These are phyloP conservation scores for Candida nonsorbophila DNA, from an alignment of 805 yeast genomes.

Conservation along the genomic window DNA sequence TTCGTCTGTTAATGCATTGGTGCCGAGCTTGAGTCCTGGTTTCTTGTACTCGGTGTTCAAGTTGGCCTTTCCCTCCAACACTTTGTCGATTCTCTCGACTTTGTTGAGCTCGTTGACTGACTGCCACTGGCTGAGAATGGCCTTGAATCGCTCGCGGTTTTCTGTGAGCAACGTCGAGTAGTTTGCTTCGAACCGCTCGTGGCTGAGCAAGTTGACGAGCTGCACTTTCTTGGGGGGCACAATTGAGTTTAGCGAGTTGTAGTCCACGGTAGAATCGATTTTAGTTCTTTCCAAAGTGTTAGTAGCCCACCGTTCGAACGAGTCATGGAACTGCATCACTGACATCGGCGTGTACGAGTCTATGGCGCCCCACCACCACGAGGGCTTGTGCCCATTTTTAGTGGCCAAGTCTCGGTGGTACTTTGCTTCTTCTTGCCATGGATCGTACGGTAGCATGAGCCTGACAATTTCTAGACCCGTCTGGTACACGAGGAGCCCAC, in stretches of 20 bases:
- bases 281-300: too few species aligned
- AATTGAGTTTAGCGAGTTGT: too few species aligned
- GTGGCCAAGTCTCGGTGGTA: conserved; percentile 47
- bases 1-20: conserved; percentile 30
- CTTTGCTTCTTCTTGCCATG: conserved; percentile 69
- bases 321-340: conserved; percentile 26
- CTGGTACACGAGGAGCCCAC: conserved; percentile 45
- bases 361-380: conserved; percentile 66
- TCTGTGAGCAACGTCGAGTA: too few species aligned
- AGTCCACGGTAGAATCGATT: too few species aligned
- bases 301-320: conserved; percentile 17
- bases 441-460: conserved; percentile 46
- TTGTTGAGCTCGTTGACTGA: conserved; percentile 31
- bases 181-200: too few species aligned
- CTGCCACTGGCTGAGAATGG: neutral
- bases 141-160: too few species aligned
- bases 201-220: too few species aligned
- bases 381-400: conserved; percentile 42
- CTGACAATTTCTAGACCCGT: conserved; percentile 55
- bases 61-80: conserved; percentile 26
- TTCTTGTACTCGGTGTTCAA: conserved; percentile 25
- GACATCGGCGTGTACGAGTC: conserved; percentile 50
- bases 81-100: conserved; percentile 26
- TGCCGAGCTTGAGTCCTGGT: conserved; percentile 34
- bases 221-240: too few species aligned